These are phyloP conservation scores for Candida namnaoensis DNA, from an alignment of 805 yeast species.

Conservation along the genomic window DNA sequence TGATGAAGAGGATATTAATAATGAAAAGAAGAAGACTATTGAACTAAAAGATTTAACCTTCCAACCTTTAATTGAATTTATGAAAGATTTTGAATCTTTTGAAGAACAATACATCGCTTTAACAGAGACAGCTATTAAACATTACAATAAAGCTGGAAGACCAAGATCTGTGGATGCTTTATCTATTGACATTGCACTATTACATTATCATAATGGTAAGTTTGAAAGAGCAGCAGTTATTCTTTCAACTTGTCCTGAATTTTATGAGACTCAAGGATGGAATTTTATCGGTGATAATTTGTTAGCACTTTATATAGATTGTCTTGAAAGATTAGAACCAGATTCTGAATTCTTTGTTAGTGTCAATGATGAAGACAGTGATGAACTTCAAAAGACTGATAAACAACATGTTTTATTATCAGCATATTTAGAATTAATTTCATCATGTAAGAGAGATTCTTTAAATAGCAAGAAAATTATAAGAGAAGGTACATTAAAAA, in stretches of 20 bases:
- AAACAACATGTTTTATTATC: constrained; percentile 17
- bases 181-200: constrained; percentile 69
- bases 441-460: constrained; percentile 11
- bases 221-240: constrained; percentile 55
- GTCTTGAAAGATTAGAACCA: constrained; percentile 39
- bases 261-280: constrained; percentile 71
- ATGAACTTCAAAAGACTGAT: too few species aligned
- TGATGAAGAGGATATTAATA: constrained; percentile 2
- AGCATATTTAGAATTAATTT: constrained; percentile 32
- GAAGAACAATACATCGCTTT: constrained; percentile 34
- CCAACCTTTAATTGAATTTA: constrained; percentile 8
- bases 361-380: too few species aligned
- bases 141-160: constrained; percentile 42
- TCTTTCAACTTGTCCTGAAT: constrained; percentile 59
- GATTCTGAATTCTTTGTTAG: constrained; percentile 12
- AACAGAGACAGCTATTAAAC: constrained; percentile 48
- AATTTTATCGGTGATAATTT: constrained; percentile 56
- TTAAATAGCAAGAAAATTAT: too few species aligned
- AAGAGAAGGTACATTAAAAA: not conserved
- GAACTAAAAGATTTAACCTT: constrained; percentile 2
- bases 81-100: constrained; percentile 27
- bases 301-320: constrained; percentile 57
- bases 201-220: constrained; percentile 50
- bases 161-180: constrained; percentile 64
- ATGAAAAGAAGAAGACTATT: too few species aligned